Base-by-base conservation (phyloP, 169 alveolate genomes). In the Eimeria sp. region DNA sequence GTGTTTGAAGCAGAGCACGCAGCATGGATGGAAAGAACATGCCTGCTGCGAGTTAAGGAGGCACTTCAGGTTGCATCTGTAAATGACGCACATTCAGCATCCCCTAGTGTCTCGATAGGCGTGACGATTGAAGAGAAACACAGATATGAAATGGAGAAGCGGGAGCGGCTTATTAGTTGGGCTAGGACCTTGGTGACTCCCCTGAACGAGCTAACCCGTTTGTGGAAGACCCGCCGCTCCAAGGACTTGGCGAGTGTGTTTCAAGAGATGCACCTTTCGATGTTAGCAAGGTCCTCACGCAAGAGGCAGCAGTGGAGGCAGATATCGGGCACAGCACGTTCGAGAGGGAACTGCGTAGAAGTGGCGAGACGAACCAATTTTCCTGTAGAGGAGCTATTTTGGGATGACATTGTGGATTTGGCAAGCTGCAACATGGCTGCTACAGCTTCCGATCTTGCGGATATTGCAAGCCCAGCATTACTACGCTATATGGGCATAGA, bases 401-500 rank as follows among this genome's bases (percentile, higher is more conserved):
- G 90, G 90, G 90, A 56, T 18, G 90, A 56, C 90, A 54, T 56
- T 30, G 56, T 52, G 33, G 74, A 83, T 20, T 60, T 83, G 58
- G 89, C 89, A n/a, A 27, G 60, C 49, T 46, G 13, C 66, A 83
- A 74, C 56, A 33, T 58, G 90, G 40, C 90, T 33, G 71, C 90
- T 14, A 33, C 90, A 83, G 90, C 76, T 8, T 40, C 90, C 6
- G 90, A 83, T 30, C 90, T 83, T 56, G 46, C 25, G 56, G 74
- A 40, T 58, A 25, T 56, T 83, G 90, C 90, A 33, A 83, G 90
- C 66, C 90, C 90, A n/a, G 40, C 90, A 9, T 74, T 83, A 40
- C 74, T 83, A 23, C 90, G 90, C 90, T 58, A 37, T 60, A 56
- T 83, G 90, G 90, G 90, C 52, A 49, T 83, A 56, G 76, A 80